These are phyloP conservation scores for Ceratorhiza oryzae-sativae DNA, from an alignment of 1,284 basidiomycete genomes.

Conservation along the genomic window DNA sequence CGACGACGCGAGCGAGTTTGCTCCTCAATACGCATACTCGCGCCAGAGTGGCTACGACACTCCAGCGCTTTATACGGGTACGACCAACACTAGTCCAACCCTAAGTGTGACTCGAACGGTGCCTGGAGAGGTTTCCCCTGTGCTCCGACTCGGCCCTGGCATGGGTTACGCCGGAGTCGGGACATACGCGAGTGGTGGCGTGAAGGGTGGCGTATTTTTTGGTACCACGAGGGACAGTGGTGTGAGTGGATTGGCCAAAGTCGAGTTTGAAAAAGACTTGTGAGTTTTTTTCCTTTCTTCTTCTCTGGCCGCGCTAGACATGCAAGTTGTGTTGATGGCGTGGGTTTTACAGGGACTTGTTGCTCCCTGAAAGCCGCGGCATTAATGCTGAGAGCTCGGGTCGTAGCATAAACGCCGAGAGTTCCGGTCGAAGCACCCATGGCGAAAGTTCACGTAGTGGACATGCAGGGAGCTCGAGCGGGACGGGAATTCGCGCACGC, in stretches of 20 bases:
- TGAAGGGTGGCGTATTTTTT: slow-evolving; percentile 11
- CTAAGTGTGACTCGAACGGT: slow-evolving; percentile 27
- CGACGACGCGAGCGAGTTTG: slow-evolving; percentile 18
- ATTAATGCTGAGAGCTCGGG: slow-evolving; percentile 20
- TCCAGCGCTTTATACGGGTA: slow-evolving; percentile 28
- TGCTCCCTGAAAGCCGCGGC: slow-evolving; percentile 8
- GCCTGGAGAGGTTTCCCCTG: slow-evolving; percentile 12
- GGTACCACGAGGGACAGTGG: neutral
- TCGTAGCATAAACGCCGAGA: slow-evolving; percentile 26
- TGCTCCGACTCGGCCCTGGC: slow-evolving; percentile 27
- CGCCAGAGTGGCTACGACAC: slow-evolving; percentile 18
- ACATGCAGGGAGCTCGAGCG: neutral
- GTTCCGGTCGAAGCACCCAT: slow-evolving; percentile 16
- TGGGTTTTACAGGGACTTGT: slow-evolving; percentile 7
- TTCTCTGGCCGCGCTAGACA: too few relatives aligned
- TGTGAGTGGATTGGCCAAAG: neutral
- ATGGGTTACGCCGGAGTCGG: slow-evolving; percentile 23
- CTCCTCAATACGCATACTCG: slow-evolving; percentile 9
- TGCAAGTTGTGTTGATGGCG: neutral
- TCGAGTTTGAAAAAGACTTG: slow-evolving; percentile 16
- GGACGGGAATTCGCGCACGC: slow-evolving; percentile 29
- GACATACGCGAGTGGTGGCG: slow-evolving; percentile 12
- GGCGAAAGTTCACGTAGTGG: slow-evolving; percentile 28
- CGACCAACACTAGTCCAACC: slow-evolving; percentile 22
- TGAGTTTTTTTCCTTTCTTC: slow-evolving; percentile 9